phyloP scores from a whole-genome alignment of 2,329 filamentous ascomycete species.

The Aspergillus texensis region DNA sequence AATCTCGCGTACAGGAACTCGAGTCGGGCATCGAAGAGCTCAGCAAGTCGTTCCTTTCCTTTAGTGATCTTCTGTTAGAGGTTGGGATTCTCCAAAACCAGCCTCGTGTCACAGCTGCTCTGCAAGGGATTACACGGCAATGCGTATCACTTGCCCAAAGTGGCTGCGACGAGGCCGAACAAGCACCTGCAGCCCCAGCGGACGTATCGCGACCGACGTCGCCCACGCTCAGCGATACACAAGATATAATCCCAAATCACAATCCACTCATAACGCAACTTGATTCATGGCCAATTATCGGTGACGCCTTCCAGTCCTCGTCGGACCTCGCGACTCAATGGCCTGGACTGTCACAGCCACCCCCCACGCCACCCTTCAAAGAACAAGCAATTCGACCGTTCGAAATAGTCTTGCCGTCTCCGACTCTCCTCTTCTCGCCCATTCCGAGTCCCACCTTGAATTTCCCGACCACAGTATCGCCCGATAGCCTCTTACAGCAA shows the following conservation, averaged over 20 bases:
- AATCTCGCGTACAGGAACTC: slow-evolving; percentile 26
- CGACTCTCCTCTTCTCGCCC: background rate
- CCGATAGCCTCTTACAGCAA: slow-evolving; percentile 11
- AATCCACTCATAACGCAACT: slow-evolving; percentile 6
- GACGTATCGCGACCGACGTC: slow-evolving; percentile 1
- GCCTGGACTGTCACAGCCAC: slow-evolving; percentile 13
- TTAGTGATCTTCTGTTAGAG: slow-evolving; percentile 28
- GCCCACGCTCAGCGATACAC: slow-evolving; percentile 5
- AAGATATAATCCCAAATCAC: slow-evolving; percentile 11
- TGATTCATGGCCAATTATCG: slow-evolving; percentile 1
- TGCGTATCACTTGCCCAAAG: slow-evolving; percentile 26
- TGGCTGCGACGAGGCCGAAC: slow-evolving; percentile 18
- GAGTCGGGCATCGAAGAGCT: slow-evolving; percentile 28
- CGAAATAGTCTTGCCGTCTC: slow-evolving; percentile 17
- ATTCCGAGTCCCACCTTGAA: background rate
- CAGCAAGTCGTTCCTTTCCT: slow-evolving; percentile 29
- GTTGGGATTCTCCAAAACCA: slow-evolving; percentile 18
- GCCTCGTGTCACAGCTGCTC: slow-evolving; percentile 22
- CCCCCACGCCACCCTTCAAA: slow-evolving; percentile 23
- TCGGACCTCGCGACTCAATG: slow-evolving; percentile 14
- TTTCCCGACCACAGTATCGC: background rate
- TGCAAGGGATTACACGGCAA: slow-evolving; percentile 27
- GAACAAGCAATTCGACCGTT: slow-evolving; percentile 20
- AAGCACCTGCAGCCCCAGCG: slow-evolving; percentile 6
- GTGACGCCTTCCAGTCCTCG: slow-evolving; percentile 1